phyloP scores from a whole-genome alignment of 202 grass and related monocot species.

The Carex arenaria region DNA sequence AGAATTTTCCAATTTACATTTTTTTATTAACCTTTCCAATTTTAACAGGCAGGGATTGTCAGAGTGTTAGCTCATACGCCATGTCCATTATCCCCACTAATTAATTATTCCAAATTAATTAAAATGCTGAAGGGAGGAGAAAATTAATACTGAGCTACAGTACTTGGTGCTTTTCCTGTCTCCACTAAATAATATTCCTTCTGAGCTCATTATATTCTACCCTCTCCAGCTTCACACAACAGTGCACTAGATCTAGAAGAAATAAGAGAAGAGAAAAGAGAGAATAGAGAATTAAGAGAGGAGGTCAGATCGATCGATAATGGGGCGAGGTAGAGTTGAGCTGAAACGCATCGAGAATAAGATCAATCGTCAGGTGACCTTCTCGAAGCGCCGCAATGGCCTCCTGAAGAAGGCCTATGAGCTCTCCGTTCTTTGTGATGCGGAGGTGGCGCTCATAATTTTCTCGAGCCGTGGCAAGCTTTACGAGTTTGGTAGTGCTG shows the following conservation, averaged over 20 bases:
- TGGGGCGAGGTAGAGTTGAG: constrained; percentile 52
- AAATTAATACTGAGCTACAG: constrained; percentile 30
- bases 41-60: neutral
- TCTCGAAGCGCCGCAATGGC: constrained; percentile 62
- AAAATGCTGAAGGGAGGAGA: constrained; percentile 18
- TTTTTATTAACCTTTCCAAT: neutral
- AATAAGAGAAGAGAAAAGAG: neutral
- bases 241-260: constrained; percentile 27
- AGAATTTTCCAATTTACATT: neutral
- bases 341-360: constrained; percentile 72
- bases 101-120: constrained; percentile 6
- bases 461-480: constrained; percentile 84
- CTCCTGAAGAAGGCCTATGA: constrained; percentile 78
- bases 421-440: constrained; percentile 66
- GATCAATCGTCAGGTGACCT: constrained; percentile 75
- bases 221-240: constrained; percentile 17
- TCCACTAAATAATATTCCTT: constrained; percentile 21
- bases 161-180: constrained; percentile 21
- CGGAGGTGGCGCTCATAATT: constrained; percentile 66
- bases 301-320: neutral
- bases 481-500: constrained; percentile 66
- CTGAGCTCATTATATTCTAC: constrained; percentile 29
- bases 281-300: neutral
- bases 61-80: neutral
- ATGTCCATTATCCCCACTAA: constrained; percentile 10